phyloP scores from a whole-genome alignment of 83 land plant genomes.

The Picea abies region DNA sequence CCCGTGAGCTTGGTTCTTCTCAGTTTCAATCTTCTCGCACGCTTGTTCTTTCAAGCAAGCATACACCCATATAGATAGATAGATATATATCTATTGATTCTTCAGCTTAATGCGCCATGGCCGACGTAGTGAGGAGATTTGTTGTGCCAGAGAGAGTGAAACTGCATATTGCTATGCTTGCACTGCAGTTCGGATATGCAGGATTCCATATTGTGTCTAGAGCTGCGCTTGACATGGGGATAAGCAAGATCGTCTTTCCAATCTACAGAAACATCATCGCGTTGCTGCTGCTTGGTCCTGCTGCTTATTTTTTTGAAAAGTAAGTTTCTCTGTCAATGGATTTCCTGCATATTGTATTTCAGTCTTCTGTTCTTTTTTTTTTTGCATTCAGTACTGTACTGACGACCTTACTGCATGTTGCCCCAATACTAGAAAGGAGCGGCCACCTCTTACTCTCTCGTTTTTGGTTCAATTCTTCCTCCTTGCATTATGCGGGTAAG shows the following conservation, averaged over 20 bases:
- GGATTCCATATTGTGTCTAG: slow-evolving; percentile 84
- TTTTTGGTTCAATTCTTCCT: slow-evolving; percentile 75
- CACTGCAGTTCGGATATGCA: slow-evolving; percentile 85
- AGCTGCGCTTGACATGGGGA: slow-evolving; percentile 76
- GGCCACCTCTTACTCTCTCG: slow-evolving; percentile 53
- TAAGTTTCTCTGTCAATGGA: slow-evolving; percentile 19
- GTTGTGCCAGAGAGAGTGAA: slow-evolving; percentile 56
- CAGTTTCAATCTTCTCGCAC: too few species aligned
- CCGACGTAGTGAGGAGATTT: slow-evolving; percentile 15
- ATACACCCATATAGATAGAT: too few species aligned
- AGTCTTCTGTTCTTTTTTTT: too few species aligned
- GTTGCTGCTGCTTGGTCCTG: slow-evolving; percentile 58
- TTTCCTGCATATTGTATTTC: too few species aligned
- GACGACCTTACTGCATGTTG: background rate
- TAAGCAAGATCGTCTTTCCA: slow-evolving; percentile 74
- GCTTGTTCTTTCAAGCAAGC: too few species aligned
- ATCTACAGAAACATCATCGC: slow-evolving; percentile 81
- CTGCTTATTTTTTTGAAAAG: slow-evolving; percentile 80
- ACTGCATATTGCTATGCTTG: slow-evolving; percentile 78
- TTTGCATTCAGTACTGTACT: too few species aligned
- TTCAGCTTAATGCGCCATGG: too few species aligned
- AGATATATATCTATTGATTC: too few species aligned
- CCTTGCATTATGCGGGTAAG: slow-evolving; percentile 70
- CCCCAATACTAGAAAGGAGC: slow-evolving; percentile 57
- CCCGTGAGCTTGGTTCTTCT: too few species aligned